Conservation (phyloP, 1,139 yeast genomes). For the Saccharomyces hybrid region DNA sequence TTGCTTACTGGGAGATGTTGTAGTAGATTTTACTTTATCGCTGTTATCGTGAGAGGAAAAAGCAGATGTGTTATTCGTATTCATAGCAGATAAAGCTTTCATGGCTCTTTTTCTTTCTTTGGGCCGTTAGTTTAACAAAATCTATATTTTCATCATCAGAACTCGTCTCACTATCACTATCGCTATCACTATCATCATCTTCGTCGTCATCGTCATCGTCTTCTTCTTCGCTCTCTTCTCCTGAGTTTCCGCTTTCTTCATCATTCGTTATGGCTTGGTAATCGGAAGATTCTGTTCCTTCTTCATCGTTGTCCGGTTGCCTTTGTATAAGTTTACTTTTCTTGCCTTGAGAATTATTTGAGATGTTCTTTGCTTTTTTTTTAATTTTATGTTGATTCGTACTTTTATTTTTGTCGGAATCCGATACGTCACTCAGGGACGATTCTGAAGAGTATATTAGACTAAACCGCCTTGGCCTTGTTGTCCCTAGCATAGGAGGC, state of each 20-base stretch:
- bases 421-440: constrained; percentile 27
- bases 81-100: constrained; percentile 43
- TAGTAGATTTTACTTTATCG: not conserved
- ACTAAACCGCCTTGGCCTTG: constrained; percentile 32
- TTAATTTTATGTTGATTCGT: constrained; percentile 11
- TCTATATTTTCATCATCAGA: constrained; percentile 65
- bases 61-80: constrained; percentile 4
- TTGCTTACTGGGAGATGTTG: not conserved
- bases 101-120: constrained; percentile 49
- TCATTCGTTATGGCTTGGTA: constrained; percentile 15
- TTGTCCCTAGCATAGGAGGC: constrained; percentile 1
- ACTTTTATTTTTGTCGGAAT: constrained; percentile 12
- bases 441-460: constrained; percentile 32
- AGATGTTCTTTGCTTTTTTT: constrained; percentile 16
- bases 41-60: constrained; percentile 2
- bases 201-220: constrained; percentile 33
- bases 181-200: constrained; percentile 36
- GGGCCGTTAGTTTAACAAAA: constrained; percentile 61
- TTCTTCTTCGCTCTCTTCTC: constrained; percentile 27
- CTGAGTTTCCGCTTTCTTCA: constrained; percentile 15
- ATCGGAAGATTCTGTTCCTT: constrained; percentile 22
- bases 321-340: constrained; percentile 28
- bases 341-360: constrained; percentile 26
- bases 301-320: constrained; percentile 10
- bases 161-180: constrained; percentile 39